Evolutionary conservation across 768 basidiomycete genomes (phyloP).

Genomic region (Tylopilus sp.): DNA sequence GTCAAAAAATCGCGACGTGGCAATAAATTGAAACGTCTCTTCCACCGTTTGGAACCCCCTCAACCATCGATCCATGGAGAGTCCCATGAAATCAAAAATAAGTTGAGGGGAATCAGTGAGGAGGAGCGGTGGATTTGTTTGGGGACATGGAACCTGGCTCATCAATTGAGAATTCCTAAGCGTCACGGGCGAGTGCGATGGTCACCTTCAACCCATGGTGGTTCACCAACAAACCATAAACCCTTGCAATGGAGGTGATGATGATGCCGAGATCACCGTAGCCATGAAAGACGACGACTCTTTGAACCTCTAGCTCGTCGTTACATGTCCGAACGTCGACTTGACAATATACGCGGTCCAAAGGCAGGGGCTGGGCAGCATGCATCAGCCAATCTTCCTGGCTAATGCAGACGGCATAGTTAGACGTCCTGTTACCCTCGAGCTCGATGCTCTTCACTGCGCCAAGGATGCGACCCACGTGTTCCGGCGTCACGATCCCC

Average conservation of each 20-base stretch:
- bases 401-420: conserved; percentile 54
- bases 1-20: conserved; percentile 51
- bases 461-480: conserved; percentile 41
- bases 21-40: conserved; percentile 58
- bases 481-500: conserved; percentile 30
- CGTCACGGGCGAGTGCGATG: background rate
- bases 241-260: conserved; percentile 51
- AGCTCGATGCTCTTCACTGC: conserved; percentile 46
- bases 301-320: conserved; percentile 47
- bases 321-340: conserved; percentile 63
- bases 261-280: conserved; percentile 78
- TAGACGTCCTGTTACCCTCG: conserved; percentile 55
- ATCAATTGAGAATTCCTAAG: conserved; percentile 18
- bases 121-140: conserved; percentile 37
- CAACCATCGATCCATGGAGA: conserved; percentile 49
- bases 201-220: conserved; percentile 57
- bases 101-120: conserved; percentile 47
- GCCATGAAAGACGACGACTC: conserved; percentile 52
- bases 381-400: conserved; percentile 36
- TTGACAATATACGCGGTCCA: conserved; percentile 36
- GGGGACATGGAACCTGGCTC: conserved; percentile 26
- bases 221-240: conserved; percentile 48
- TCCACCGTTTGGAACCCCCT: conserved; percentile 52
- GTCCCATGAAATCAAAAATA: conserved; percentile 55
- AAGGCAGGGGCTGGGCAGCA: conserved; percentile 3